phyloP scores from a whole-genome alignment of 768 basidiomycete species.

The Hortiboletus campestris region DNA sequence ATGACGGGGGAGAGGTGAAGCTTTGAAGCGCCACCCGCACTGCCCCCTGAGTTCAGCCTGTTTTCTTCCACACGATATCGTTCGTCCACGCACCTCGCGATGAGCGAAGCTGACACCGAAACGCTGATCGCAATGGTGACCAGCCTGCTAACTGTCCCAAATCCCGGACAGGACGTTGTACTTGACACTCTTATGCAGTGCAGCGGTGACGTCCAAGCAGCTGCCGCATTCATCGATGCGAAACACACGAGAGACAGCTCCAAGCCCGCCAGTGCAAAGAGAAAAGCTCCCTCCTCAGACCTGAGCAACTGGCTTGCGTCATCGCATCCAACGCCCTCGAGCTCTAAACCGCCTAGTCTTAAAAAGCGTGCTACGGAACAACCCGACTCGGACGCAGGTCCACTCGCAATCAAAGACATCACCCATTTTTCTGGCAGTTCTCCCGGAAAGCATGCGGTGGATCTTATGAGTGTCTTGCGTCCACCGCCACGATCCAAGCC shows the following conservation, averaged over 20 bases:
- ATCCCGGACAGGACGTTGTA: constrained; percentile 40
- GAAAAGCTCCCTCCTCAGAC: constrained; percentile 45
- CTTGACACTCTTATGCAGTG: constrained; percentile 57
- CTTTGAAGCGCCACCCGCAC: neutral
- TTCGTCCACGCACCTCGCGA: constrained; percentile 3
- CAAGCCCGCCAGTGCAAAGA: constrained; percentile 33
- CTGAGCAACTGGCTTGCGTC: constrained; percentile 56
- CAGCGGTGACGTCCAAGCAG: constrained; percentile 54
- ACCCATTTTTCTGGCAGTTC: constrained; percentile 13
- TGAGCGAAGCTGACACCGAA: constrained; percentile 55
- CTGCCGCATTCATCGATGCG: constrained; percentile 43
- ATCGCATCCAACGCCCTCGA: constrained; percentile 17
- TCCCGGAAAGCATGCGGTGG: constrained; percentile 33
- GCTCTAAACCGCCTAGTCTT: constrained; percentile 18
- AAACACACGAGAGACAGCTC: constrained; percentile 11
- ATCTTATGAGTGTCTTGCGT: constrained; percentile 58
- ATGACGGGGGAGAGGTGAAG: neutral
- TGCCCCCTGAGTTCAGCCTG: neutral
- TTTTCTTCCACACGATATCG: neutral
- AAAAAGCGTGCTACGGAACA: constrained; percentile 17
- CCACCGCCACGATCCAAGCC: constrained; percentile 44
- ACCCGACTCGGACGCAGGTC: neutral
- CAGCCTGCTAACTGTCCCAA: constrained; percentile 46
- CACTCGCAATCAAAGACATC: constrained; percentile 17
- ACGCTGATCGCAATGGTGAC: constrained; percentile 64